Conservation (phyloP, 2,329 filamentous ascomycete genomes). For the Phoma herbarum region DNA sequence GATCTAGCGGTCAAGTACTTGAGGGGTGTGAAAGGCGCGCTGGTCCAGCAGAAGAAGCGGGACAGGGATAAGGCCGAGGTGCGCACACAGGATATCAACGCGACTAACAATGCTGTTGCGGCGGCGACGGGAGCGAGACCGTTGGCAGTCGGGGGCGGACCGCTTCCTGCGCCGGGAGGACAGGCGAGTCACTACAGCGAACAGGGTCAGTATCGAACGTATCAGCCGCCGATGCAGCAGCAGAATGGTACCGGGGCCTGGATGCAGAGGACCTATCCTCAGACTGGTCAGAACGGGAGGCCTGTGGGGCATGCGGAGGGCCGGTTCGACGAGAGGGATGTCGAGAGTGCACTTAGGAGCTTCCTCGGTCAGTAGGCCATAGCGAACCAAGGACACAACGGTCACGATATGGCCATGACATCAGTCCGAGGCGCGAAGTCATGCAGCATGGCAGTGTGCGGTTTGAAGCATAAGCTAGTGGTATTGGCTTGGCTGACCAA, state of each 20-base stretch:
- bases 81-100: neutral
- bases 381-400: neutral
- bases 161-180: neutral
- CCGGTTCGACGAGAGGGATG: slow-evolving; percentile 33
- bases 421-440: too few relatives aligned
- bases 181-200: neutral
- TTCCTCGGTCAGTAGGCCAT: slow-evolving; percentile 28
- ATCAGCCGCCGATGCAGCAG: neutral
- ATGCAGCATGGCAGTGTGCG: too few relatives aligned
- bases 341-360: slow-evolving; percentile 39
- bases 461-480: too few relatives aligned
- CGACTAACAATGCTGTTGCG: neutral
- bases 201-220: neutral
- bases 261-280: neutral
- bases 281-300: neutral
- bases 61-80: slow-evolving; percentile 43
- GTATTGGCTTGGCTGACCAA: too few relatives aligned
- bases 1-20: slow-evolving; percentile 66
- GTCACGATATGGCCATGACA: too few relatives aligned
- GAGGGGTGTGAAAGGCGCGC: slow-evolving; percentile 62
- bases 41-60: slow-evolving; percentile 63
- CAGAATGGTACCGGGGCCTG: neutral
- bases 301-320: neutral
- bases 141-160: neutral
- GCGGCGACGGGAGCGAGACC: neutral